Evolutionary conservation across 495 filamentous ascomycete species (phyloP).

Genomic region (Penicillium bovifimosum): DNA sequence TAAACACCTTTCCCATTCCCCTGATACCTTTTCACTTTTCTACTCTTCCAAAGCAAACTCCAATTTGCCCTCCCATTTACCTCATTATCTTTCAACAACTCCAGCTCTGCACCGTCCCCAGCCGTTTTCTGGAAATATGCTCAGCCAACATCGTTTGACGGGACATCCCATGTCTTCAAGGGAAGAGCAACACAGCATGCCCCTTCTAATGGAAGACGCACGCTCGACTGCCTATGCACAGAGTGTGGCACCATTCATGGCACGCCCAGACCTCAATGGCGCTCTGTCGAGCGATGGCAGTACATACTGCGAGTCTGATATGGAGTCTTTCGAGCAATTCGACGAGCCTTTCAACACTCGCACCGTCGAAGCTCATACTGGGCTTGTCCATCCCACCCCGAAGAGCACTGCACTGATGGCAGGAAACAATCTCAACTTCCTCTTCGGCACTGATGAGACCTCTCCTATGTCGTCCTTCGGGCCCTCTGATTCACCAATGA

Average conservation of each 20-base stretch:
- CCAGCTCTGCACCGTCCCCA: not conserved
- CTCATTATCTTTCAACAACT: not conserved
- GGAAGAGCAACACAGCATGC: not conserved
- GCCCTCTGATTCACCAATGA: not conserved
- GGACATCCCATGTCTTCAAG: not conserved
- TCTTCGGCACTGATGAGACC: not conserved
- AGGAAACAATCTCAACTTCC: slow-evolving; percentile 3
- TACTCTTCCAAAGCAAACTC: not conserved
- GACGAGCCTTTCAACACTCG: not conserved
- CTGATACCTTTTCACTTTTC: not conserved
- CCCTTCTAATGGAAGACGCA: not conserved
- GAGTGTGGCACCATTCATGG: not conserved
- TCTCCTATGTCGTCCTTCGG: slow-evolving; percentile 10
- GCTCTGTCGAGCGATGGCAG: not conserved
- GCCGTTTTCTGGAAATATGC: not conserved
- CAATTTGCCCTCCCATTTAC: not conserved
- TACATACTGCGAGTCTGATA: not conserved
- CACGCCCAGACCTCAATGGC: not conserved
- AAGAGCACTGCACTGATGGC: not conserved
- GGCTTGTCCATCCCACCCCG: slow-evolving; percentile 2
- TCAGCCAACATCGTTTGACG: not conserved
- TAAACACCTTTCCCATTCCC: not conserved
- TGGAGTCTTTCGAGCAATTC: not conserved
- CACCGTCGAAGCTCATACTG: not conserved
- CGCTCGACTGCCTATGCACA: not conserved